These are phyloP conservation scores for Ichthyophthirius multifiliis DNA, from an alignment of 169 alveolate genomes.

Conservation along the genomic window DNA sequence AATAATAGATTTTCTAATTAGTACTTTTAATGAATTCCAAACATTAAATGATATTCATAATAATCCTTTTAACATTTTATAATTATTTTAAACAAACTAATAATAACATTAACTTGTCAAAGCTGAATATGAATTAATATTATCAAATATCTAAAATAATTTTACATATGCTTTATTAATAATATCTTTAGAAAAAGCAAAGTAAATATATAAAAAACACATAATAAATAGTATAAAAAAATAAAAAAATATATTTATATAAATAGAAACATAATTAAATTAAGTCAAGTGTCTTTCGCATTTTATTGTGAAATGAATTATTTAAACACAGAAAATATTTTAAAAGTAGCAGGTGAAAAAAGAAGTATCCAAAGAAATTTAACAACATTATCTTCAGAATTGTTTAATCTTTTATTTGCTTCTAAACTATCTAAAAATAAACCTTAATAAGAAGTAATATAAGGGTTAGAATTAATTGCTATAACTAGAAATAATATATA, in stretches of 20 bases:
- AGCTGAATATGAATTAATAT: background rate
- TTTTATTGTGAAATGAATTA: slow-evolving; percentile 6
- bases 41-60: background rate
- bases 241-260: background rate
- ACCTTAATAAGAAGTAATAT: background rate
- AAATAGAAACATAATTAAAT: background rate
- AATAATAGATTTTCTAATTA: background rate
- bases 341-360: background rate
- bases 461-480: background rate
- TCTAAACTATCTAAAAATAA: background rate
- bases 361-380: background rate
- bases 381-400: background rate
- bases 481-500: background rate
- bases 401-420: background rate
- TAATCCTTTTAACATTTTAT: background rate
- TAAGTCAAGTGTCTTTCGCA: background rate
- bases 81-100: background rate
- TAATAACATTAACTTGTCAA: background rate
- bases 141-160: background rate
- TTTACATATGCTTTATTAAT: background rate
- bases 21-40: background rate
- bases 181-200: background rate
- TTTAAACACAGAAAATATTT: background rate
- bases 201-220: background rate
- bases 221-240: too few species aligned